Conservation (phyloP, 345 rosid genomes). For the Euphorbia lathyris region DNA sequence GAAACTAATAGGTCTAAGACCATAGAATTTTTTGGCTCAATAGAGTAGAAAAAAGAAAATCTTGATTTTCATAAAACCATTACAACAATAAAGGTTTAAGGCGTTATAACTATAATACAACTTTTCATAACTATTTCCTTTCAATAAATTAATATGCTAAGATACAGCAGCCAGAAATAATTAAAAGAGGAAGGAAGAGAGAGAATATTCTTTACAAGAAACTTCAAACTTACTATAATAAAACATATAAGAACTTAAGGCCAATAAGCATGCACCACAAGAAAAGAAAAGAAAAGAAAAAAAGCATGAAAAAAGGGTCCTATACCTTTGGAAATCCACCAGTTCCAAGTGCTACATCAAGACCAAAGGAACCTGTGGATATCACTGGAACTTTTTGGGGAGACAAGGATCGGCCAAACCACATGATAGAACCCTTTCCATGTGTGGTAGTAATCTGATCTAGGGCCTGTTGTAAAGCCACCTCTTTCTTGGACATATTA, state of each 20-base stretch:
- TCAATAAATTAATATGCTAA: not conserved
- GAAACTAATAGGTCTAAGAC: not conserved
- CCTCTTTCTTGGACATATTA: constrained; percentile 72
- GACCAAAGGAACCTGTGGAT: constrained; percentile 87
- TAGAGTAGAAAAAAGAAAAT: not conserved
- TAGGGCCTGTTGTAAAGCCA: constrained; percentile 81
- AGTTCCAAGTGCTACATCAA: constrained; percentile 77
- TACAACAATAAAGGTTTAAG: not conserved
- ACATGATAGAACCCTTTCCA: constrained; percentile 94
- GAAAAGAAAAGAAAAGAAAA: no score
- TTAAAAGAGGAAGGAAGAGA: not conserved
- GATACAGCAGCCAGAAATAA: not conserved
- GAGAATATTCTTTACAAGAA: not conserved
- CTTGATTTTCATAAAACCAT: not conserved
- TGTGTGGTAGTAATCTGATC: constrained; percentile 78
- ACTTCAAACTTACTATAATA: not conserved
- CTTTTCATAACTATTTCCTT: not conserved
- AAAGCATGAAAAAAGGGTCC: not conserved
- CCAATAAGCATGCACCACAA: not conserved
- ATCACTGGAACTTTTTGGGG: constrained; percentile 71
- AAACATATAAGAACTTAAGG: not conserved
- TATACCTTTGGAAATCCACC: constrained; percentile 96
- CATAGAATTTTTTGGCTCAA: not conserved
- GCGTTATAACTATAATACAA: not conserved
- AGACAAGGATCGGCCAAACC: constrained; percentile 72